phyloP scores from a whole-genome alignment of 192 early-diverging fungal genomes.

The Irineochytrium annulatum region DNA sequence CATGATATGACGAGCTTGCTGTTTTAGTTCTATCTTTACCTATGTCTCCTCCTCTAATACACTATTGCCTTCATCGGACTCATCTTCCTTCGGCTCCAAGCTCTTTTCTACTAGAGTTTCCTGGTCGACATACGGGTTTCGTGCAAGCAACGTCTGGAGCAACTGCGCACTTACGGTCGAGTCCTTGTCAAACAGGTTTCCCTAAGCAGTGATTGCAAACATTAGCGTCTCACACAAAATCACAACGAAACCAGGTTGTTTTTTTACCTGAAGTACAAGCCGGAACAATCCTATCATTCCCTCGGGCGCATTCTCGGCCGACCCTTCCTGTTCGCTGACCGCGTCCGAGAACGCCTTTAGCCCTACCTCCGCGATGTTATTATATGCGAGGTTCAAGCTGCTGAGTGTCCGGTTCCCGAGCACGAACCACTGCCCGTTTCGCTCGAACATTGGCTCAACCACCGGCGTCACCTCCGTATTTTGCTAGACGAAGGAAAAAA shows the following conservation, averaged over 20 bases:
- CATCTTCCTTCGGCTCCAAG: conserved; percentile 1
- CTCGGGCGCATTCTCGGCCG: conserved; percentile 32
- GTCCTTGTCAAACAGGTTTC: conserved; percentile 21
- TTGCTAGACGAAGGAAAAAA: not conserved
- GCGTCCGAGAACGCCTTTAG: conserved; percentile 38
- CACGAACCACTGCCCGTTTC: conserved; percentile 45
- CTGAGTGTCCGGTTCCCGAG: conserved; percentile 49
- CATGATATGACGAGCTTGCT: conserved; percentile 46
- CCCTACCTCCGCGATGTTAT: conserved; percentile 36
- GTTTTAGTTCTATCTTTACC: conserved; percentile 61
- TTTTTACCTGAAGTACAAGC: conserved; percentile 26
- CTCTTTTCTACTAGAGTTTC: conserved; percentile 2
- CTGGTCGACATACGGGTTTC: conserved; percentile 25
- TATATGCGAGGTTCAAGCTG: conserved; percentile 41
- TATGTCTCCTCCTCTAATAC: conserved; percentile 12
- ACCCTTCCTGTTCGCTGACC: conserved; percentile 43
- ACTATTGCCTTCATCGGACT: not conserved
- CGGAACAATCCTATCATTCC: conserved; percentile 38
- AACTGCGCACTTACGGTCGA: conserved; percentile 12
- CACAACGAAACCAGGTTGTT: not conserved
- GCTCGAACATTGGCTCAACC: conserved; percentile 51
- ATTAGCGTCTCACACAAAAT: not conserved
- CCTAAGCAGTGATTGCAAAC: not conserved
- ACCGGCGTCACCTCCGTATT: conserved; percentile 7
- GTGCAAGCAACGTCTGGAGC: conserved; percentile 7